Evolutionary conservation across 2,329 filamentous ascomycete species (phyloP), one percentile per base, ranked within the genome.

Genomic region (Neonectria hederae): DNA sequence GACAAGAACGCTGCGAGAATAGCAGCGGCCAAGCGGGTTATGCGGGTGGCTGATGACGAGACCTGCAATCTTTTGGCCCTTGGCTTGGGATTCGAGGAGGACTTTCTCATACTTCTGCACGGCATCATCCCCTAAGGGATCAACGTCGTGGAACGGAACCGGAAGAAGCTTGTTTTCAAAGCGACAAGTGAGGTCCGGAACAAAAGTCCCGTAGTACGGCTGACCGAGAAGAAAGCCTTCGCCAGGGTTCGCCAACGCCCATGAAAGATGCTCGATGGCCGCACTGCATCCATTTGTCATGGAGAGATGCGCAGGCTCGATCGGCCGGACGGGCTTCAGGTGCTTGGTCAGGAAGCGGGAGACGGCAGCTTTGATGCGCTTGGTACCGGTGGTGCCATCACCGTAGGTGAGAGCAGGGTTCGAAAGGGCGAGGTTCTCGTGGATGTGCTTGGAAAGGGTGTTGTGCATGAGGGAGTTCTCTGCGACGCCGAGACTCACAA

Each of bases 391-490:
- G 0, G 75, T 74, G 9, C 81, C 81, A 57, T 82, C 80, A 5
- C 79, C 80, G 24, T 83, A 83, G 0, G 80, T 83, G 11, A 83
- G 74, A 11, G 73, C 74, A 4, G 67, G 55, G n/a, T 68, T 69
- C 0, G 65, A 66, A 0, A 80, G 62, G 5, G 78, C 69, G 7
- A 82, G 67, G 48, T 80, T 79, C 2, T 69, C 67, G 67, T 83
- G 80, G 30, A 82, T 75, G 62, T 82, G 82, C 21, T 79, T 69
- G 2, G 78, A 72, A 3, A 86, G 76, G 3, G 76, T 69, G 19
- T 79, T 69, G 59, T 86, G 84, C 83, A 86, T 85, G 45, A 87
- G 78, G 0, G 75, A 73, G 69, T 87, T 86, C 71, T 87, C 85
- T 6, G 85, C 84, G 1, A 86, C 76, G 1, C 84, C 84, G 0